These are phyloP conservation scores for Fusarium tricinctum DNA, from an alignment of 2,329 filamentous ascomycete genomes.

Conservation along the genomic window DNA sequence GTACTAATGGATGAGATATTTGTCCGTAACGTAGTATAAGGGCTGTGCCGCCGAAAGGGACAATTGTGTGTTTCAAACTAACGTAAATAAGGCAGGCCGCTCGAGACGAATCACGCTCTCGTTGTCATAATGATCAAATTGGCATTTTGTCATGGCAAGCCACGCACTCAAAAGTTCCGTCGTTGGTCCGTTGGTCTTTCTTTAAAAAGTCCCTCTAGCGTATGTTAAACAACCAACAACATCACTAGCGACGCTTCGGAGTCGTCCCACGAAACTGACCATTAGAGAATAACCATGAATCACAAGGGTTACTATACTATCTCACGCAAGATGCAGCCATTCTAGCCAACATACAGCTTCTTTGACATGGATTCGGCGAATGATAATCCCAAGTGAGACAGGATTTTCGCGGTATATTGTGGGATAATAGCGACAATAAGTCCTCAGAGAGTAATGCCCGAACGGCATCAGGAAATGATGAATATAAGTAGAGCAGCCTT, in stretches of 20 bases:
- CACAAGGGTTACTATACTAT: no score
- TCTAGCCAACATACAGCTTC: background rate
- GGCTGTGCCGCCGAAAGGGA: no score
- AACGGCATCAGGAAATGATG: background rate
- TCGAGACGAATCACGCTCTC: no score
- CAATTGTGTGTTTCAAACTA: background rate
- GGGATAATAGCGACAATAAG: background rate
- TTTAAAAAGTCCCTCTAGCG: no score
- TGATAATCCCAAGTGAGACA: background rate
- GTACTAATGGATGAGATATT: background rate
- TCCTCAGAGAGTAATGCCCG: background rate
- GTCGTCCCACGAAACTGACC: no score
- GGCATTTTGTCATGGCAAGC: no score
- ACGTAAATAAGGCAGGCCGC: background rate
- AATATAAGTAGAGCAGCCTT: background rate
- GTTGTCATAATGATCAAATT: no score
- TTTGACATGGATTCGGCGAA: background rate
- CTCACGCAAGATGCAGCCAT: background rate
- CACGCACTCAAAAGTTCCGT: no score
- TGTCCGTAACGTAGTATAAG: background rate
- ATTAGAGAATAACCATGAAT: no score
- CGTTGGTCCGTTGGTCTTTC: no score
- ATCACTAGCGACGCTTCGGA: no score
- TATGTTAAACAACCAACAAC: no score
- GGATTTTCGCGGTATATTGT: background rate